Percentiles rank a stretch among this genome's conserved stretches.
phyloP scores from a whole-genome alignment of 225 moss, liverwort and hornwort species.

The Physcomitrium patens region DNA sequence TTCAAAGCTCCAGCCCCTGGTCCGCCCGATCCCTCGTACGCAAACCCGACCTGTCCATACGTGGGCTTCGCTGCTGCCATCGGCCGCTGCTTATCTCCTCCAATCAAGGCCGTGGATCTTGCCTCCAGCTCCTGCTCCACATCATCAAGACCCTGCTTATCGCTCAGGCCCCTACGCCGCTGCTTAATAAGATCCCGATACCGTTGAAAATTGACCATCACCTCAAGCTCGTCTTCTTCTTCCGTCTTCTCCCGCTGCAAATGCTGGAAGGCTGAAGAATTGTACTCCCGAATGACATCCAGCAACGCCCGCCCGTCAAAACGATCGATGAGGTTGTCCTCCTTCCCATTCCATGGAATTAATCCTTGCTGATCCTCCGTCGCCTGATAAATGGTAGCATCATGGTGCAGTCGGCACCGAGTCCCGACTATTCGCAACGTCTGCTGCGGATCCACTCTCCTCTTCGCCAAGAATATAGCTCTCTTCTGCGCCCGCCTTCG shows the following conservation, averaged over 20 bases:
- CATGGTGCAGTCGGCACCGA: conserved; percentile 92
- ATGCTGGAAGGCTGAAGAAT: conserved; percentile 40
- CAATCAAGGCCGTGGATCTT: conserved; percentile 69
- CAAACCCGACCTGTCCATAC: conserved; percentile 93
- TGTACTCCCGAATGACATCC: conserved; percentile 87
- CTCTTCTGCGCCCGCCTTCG: conserved; percentile 94
- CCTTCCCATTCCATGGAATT: conserved; percentile 96
- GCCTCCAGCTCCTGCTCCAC: conserved; percentile 96
- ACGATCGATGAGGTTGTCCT: conserved; percentile 87
- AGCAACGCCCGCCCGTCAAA: conserved; percentile 96
- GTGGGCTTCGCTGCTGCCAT: conserved; percentile 59
- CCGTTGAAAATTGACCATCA: conserved; percentile 99
- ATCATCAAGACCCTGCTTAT: conserved; percentile 93
- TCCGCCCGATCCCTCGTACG: conserved; percentile 71
- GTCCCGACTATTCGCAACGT: conserved; percentile 86
- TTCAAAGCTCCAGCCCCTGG: conserved; percentile 34
- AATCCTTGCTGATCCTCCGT: conserved; percentile 98
- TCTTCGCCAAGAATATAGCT: conserved; percentile 91
- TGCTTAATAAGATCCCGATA: conserved; percentile 98
- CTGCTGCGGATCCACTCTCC: conserved; percentile 98
- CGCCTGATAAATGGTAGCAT: conserved; percentile 90
- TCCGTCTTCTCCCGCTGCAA: conserved; percentile 75
- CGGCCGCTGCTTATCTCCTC: conserved; percentile 61
- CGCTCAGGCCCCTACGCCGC: conserved; percentile 90
- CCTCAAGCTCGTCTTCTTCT: conserved; percentile 97